These are phyloP conservation scores for Sporisorium iseilematis-ciliati DNA, from an alignment of 1,284 basidiomycete species.

Conservation along the genomic window DNA sequence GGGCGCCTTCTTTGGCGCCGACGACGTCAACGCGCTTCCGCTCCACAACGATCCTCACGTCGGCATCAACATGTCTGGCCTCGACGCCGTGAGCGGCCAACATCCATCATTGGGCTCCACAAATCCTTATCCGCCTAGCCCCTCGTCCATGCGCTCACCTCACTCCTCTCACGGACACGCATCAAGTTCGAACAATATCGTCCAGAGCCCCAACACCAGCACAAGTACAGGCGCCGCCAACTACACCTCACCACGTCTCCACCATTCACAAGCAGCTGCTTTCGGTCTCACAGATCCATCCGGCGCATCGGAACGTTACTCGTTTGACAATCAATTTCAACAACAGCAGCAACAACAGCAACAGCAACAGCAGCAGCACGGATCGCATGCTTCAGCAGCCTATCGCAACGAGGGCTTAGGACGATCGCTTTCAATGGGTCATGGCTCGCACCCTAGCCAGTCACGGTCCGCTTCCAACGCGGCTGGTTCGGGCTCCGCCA, in stretches of 20 bases:
- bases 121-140: constrained; percentile 38
- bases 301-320: constrained; percentile 26
- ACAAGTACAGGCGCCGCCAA: constrained; percentile 8
- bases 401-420: constrained; percentile 40
- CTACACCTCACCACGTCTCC: constrained; percentile 44
- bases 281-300: constrained; percentile 23
- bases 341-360: constrained; percentile 18
- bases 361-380: constrained; percentile 16
- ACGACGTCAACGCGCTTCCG: constrained; percentile 40
- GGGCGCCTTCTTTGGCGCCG: constrained; percentile 43
- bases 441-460: constrained; percentile 32
- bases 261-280: constrained; percentile 25
- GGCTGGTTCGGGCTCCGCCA: constrained; percentile 20
- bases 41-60: constrained; percentile 51
- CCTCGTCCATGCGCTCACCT: constrained; percentile 40
- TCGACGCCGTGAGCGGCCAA: constrained; percentile 27
- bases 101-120: constrained; percentile 16
- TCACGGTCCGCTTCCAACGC: constrained; percentile 27
- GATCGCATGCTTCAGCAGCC: constrained; percentile 19
- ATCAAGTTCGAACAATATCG: constrained; percentile 31
- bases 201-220: constrained; percentile 23
- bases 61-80: constrained; percentile 53
- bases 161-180: constrained; percentile 43
- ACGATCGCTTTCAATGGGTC: constrained; percentile 51
- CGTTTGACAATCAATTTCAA: constrained; percentile 30